Evolutionary conservation across 2,329 filamentous ascomycete genomes (phyloP), one percentile per base, ranked within the genome.

Genomic region (Penicillium rolfsii): DNA sequence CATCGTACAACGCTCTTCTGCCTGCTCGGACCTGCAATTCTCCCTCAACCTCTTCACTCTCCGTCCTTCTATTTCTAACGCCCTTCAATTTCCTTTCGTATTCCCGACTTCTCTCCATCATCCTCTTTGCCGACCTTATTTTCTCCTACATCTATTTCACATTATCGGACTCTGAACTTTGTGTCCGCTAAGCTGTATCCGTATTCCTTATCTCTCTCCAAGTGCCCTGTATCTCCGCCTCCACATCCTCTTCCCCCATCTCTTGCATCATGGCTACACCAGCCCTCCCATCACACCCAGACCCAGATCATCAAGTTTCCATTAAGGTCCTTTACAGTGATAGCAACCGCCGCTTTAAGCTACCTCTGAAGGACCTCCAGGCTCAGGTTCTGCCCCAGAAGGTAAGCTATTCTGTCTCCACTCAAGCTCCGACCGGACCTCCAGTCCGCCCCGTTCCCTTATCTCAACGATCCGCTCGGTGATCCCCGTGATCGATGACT

Each of bases 281-380:
- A 73, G 74, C 78, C 61, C 73, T 79, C 67, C 59, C 72, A 58
- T 76, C 77, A 63, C 73, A 79, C 59, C 77, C 82, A 43, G 82
- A 80, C 55, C 85, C 87, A 58, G 90, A 93, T 64, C 92, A 90
- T 55, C 81, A 86, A 66, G 90, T 98, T 78, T 92, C 90, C 67
- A 82, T 97, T 80, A 98, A 98, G 83, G 85, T 96, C 73, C 85
- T 87, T 72, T 87, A 90, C 73, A 87, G 93, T 73, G 91, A 91
- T 61, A 82, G 80, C 71, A 90, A 88, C 71, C 88, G 90, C 72
- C 90, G 93, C 70, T 91, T 96, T 82, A 97, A 96, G 85, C 85
- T 98, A 66, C 90, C 92, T 58, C 85, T 98, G 73, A 88, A 89
- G 74, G 94, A 98, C 69, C 88, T 98, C 59, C 87, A 87, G 64